Evolutionary conservation across 306 rosid genomes (phyloP).

Genomic region (Vachellia collinsii): DNA sequence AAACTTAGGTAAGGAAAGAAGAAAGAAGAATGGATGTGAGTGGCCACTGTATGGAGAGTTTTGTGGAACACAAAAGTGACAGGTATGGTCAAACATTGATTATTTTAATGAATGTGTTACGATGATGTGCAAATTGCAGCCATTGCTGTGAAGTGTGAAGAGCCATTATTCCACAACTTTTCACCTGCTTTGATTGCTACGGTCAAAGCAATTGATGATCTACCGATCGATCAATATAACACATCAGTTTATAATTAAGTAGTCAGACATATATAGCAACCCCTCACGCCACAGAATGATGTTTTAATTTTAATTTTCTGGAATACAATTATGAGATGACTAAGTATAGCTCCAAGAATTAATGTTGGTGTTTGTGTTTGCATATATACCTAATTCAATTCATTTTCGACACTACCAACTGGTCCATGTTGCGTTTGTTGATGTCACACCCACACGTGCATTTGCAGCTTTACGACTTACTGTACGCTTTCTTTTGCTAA

Average conservation of each 20-base stretch:
- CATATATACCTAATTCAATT: conserved; percentile 29
- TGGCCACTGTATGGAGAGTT: conserved; percentile 15
- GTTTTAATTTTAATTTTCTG: not conserved
- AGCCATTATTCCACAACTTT: conserved; percentile 29
- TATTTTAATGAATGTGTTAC: not conserved
- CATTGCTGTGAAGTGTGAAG: not conserved
- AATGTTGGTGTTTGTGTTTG: conserved; percentile 10
- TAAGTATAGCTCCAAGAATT: not conserved
- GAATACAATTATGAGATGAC: conserved; percentile 32
- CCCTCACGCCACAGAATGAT: not conserved
- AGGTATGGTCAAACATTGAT: conserved; percentile 41
- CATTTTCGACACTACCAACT: conserved; percentile 25
- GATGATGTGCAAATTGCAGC: not conserved
- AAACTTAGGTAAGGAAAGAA: conserved; percentile 35
- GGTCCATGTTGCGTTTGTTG: conserved; percentile 12
- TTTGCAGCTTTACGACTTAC: not conserved
- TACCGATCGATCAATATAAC: too few relatives aligned
- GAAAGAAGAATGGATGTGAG: conserved; percentile 7
- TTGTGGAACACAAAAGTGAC: conserved; percentile 20
- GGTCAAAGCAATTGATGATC: conserved; percentile 31
- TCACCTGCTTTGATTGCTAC: conserved; percentile 31
- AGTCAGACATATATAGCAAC: conserved; percentile 14
- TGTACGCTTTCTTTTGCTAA: not conserved
- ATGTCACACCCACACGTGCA: conserved; percentile 25
- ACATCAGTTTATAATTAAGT: not conserved